Conservation (phyloP, 805 yeast genomes). For the Yamadazyma scolyti region DNA sequence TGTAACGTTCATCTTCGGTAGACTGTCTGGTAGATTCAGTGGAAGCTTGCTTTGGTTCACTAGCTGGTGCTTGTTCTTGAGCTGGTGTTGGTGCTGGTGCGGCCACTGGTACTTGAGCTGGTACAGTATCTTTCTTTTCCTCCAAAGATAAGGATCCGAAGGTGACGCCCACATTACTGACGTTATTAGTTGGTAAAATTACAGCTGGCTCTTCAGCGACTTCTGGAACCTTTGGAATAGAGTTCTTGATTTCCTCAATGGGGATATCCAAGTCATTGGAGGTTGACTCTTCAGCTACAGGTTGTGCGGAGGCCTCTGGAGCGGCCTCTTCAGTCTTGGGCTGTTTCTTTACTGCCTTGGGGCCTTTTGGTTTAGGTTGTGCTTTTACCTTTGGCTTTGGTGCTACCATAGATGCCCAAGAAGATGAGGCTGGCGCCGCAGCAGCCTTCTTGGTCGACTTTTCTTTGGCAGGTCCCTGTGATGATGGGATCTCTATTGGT, state of each 20-base stretch:
- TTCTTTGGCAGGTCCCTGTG: constrained; percentile 1
- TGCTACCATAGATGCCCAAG: constrained; percentile 71
- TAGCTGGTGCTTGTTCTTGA: constrained; percentile 15
- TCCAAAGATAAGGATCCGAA: constrained; percentile 56
- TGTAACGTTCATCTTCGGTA: constrained; percentile 15
- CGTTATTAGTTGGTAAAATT: constrained; percentile 51
- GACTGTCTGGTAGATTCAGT: constrained; percentile 11
- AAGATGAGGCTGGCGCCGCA: constrained; percentile 34
- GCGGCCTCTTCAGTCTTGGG: constrained; percentile 7
- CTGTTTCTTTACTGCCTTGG: constrained; percentile 13
- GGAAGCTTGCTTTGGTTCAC: constrained; percentile 20
- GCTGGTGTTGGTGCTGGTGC: constrained; percentile 15
- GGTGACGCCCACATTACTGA: constrained; percentile 52
- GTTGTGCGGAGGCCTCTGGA: constrained; percentile 6
- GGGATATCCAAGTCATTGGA: constrained; percentile 8
- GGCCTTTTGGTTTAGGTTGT: constrained; percentile 19
- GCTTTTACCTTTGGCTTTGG: constrained; percentile 44
- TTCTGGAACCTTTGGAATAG: constrained; percentile 16
- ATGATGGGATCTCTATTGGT: constrained; percentile 3
- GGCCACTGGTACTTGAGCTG: constrained; percentile 6
- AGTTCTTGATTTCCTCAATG: constrained; percentile 13
- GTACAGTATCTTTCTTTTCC: constrained; percentile 34
- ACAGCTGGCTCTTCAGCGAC: constrained; percentile 32
- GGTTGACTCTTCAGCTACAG: not conserved
- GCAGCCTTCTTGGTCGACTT: not conserved